Evolutionary conservation across 2,329 filamentous ascomycete genomes (phyloP).

Genomic region (Colletotrichum australisinense): DNA sequence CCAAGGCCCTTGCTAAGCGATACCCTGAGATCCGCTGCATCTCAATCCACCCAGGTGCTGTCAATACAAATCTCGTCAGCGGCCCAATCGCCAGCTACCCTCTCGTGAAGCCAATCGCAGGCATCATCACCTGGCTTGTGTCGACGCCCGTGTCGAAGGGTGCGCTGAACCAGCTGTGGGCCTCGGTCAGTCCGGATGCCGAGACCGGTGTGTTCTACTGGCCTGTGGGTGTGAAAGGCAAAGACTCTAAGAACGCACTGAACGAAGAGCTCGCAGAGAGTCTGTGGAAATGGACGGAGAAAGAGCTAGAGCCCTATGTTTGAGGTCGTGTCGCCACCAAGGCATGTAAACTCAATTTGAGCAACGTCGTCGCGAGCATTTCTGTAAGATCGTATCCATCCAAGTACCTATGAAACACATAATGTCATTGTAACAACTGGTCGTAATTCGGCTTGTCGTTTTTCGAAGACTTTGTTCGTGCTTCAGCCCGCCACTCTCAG

Average conservation of each 20-base stretch:
- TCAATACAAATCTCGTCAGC: conserved; percentile 43
- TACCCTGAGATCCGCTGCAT: conserved; percentile 55
- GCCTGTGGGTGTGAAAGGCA: conserved; percentile 43
- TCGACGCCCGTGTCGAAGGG: conserved; percentile 12
- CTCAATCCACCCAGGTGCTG: conserved; percentile 57
- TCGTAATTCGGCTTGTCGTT: neutral
- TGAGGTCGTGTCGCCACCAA: neutral
- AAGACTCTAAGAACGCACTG: conserved; percentile 37
- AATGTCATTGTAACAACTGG: neutral
- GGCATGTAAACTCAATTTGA: neutral
- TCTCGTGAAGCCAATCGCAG: conserved; percentile 10
- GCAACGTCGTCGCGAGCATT: neutral
- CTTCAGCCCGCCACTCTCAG: neutral
- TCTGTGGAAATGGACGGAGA: conserved; percentile 51
- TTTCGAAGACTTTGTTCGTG: neutral
- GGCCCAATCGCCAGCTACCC: conserved; percentile 14
- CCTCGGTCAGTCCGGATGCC: conserved; percentile 25
- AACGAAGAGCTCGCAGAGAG: conserved; percentile 43
- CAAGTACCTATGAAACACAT: neutral
- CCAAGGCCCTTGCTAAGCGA: conserved; percentile 40
- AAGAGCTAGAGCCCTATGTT: conserved; percentile 40
- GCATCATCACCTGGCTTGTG: neutral
- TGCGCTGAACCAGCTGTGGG: conserved; percentile 37
- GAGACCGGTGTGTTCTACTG: conserved; percentile 47
- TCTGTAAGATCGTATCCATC: neutral